Percentiles rank a stretch among this genome's conserved stretches.
Conservation (phyloP, 306 rosid genomes). For the Castanopsis chinensis region DNA sequence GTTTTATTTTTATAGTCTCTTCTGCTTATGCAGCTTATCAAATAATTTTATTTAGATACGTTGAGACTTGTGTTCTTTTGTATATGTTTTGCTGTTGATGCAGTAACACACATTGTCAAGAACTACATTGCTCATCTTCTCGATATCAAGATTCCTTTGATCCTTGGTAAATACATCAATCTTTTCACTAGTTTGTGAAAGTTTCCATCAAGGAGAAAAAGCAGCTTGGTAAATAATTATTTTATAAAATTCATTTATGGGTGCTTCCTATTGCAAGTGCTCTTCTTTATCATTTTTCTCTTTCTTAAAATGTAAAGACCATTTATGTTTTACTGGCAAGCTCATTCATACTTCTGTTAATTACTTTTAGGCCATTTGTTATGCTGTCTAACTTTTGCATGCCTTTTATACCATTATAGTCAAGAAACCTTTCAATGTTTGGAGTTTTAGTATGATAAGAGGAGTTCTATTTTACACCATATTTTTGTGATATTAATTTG, state of each 20-base stretch:
- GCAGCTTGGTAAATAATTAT: neutral
- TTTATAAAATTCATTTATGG: neutral
- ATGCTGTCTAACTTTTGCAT: neutral
- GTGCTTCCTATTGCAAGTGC: conserved; percentile 1
- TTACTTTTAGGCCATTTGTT: neutral
- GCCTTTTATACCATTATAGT: neutral
- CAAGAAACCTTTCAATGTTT: neutral
- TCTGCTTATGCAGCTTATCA: neutral
- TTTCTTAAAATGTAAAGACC: conserved; percentile 1
- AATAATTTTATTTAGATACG: neutral
- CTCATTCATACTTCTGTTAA: neutral
- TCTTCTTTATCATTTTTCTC: neutral
- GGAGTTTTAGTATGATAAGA: neutral
- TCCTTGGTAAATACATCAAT: conserved; percentile 59
- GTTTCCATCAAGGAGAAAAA: neutral
- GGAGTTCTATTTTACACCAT: neutral
- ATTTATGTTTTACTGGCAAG: neutral
- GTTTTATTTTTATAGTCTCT: neutral
- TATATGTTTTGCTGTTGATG: conserved; percentile 30
- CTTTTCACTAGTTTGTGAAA: neutral
- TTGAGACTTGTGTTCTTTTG: neutral
- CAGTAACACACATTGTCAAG: conserved; percentile 86
- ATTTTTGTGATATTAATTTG: neutral
- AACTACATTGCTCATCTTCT: conserved; percentile 75
- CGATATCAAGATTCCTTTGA: conserved; percentile 80